These are phyloP conservation scores for Suaeda aralocaspica DNA, from an alignment of 148 eudicot genomes.

Conservation along the genomic window DNA sequence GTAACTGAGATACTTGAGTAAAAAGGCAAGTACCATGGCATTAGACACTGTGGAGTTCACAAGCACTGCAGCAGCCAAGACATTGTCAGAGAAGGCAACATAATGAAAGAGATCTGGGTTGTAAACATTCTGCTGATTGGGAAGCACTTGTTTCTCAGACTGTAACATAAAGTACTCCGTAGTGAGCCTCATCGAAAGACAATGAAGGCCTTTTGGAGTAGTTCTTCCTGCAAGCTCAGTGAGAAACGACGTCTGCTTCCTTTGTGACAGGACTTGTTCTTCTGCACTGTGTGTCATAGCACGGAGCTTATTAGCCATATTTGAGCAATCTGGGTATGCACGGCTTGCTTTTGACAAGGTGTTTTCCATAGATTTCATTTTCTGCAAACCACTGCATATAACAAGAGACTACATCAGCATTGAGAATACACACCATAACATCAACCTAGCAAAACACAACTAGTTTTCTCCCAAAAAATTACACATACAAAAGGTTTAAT, in stretches of 20 bases:
- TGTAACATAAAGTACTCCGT: slow-evolving; percentile 62
- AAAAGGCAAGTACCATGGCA: slow-evolving; percentile 51
- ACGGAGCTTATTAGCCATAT: slow-evolving; percentile 69
- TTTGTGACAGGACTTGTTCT: slow-evolving; percentile 60
- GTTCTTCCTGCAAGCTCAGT: slow-evolving; percentile 82
- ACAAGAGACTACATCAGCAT: background rate
- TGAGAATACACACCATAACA: background rate
- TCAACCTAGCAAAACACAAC: background rate
- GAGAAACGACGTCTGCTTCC: slow-evolving; percentile 54
- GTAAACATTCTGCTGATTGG: slow-evolving; percentile 47
- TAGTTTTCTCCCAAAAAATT: background rate
- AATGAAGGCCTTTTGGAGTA: slow-evolving; percentile 93
- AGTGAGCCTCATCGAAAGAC: slow-evolving; percentile 94
- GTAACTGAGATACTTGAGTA: background rate
- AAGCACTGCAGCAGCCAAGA: slow-evolving; percentile 86
- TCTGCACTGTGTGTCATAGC: slow-evolving; percentile 82
- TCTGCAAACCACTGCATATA: slow-evolving; percentile 58
- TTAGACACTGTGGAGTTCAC: slow-evolving; percentile 81
- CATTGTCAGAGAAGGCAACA: slow-evolving; percentile 85
- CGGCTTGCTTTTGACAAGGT: slow-evolving; percentile 69
- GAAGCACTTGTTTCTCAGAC: slow-evolving; percentile 51
- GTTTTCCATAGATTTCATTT: slow-evolving; percentile 61
- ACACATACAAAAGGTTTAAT: no score
- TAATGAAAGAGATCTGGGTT: slow-evolving; percentile 62
- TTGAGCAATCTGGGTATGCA: slow-evolving; percentile 67